Evolutionary conservation across 257 asterid genomes (phyloP).

Genomic region (Primulina tabacum): DNA sequence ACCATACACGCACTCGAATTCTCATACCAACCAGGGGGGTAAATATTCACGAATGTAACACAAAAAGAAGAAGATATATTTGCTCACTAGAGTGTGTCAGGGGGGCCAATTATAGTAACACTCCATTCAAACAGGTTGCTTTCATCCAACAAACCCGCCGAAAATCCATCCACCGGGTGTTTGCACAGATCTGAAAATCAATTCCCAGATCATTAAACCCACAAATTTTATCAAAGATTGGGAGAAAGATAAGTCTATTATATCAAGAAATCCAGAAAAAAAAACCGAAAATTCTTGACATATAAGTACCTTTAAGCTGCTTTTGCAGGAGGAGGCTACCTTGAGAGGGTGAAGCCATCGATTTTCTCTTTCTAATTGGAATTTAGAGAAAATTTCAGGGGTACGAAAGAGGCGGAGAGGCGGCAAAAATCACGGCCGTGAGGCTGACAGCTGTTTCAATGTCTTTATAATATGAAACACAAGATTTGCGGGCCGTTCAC

Average conservation of each 20-base stretch:
- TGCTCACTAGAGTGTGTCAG: slow-evolving; percentile 89
- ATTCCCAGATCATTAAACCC: slow-evolving; percentile 48
- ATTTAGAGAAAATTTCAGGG: not conserved
- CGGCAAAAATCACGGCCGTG: not conserved
- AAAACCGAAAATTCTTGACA: not conserved
- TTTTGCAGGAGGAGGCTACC: slow-evolving; percentile 90
- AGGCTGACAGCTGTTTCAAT: not conserved
- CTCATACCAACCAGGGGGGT: slow-evolving; percentile 7
- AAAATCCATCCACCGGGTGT: slow-evolving; percentile 93
- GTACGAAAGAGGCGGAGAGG: not conserved
- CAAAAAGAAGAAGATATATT: not conserved
- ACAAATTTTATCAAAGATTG: slow-evolving; percentile 24
- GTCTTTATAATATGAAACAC: not conserved
- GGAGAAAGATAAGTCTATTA: slow-evolving; percentile 9
- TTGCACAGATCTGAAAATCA: slow-evolving; percentile 75
- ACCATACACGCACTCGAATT: not conserved
- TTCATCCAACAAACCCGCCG: slow-evolving; percentile 93
- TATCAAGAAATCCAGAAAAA: not conserved
- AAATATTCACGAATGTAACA: slow-evolving; percentile 7
- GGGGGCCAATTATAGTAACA: slow-evolving; percentile 95
- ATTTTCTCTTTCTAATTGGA: not conserved
- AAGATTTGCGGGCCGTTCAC: not conserved
- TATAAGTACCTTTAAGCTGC: slow-evolving; percentile 72
- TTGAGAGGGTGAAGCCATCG: slow-evolving; percentile 82
- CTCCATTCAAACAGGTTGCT: slow-evolving; percentile 91